Evolutionary conservation across 208 protist species (phyloP), one percentile per base, ranked within the genome.

Genomic region (Leishmania guyanensis): DNA sequence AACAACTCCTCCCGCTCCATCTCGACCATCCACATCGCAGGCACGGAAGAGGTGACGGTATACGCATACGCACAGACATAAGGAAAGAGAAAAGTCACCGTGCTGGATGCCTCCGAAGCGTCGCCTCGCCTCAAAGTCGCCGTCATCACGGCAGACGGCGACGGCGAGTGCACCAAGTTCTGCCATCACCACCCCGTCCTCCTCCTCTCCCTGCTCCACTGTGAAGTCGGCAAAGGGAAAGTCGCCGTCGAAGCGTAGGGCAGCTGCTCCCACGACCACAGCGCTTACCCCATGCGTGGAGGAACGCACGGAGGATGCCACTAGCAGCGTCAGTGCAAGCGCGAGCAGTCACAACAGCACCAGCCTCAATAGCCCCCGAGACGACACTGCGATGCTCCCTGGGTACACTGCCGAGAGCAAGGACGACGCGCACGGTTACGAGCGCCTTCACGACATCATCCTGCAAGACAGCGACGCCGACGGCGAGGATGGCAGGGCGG

Each of bases 31-130:
- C 20, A 29, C 20, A 3, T 43, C 33, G 4, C 36, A 43, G 66
- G 39, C 5, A 56, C 70, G 46, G 22, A 48, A 58, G 70, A 29
- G 26, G 70, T 39, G 22, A 14, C 68, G 51, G 64, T 17, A 54
- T n/a, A 36, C 26, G 2, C 70, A 33, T 6, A 58, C 71, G 33
- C 50, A 22, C 50, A 54, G 9, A 75, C 71, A 8, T 50, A 22
- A 1, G 51, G 36, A 14, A n/a, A 33, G 46, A 36, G 48, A 53
- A 33, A n/a, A 60, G 50, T 60, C 43, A n/a, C 43, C 68, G 68
- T 72, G 68, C 29, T 16, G 68, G 68, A 95, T 95, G 92, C 86
- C 89, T 20, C 87, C 90, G 20, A 95, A 93, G 88, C 89, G 91
- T 66, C 86, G 82, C 48, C 74, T 85, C 46, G 69, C 65, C 72